phyloP scores from a whole-genome alignment of 176 grass and related monocot genomes.

The Eleusine indica region DNA sequence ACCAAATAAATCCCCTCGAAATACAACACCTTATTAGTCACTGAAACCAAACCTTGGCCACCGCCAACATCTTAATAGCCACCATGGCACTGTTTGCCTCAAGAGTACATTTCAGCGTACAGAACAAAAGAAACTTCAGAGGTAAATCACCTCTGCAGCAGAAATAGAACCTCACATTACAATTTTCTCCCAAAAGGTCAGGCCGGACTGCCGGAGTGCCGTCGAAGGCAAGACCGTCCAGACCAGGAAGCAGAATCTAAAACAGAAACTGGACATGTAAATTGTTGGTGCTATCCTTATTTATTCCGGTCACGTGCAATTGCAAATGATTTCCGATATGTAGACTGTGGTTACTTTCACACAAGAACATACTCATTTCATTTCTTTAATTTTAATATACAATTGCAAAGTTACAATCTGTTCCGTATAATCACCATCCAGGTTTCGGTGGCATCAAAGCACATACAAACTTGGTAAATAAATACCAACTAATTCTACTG shows the following conservation, averaged over 20 bases:
- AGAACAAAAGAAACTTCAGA: neutral
- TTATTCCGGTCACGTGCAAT: neutral
- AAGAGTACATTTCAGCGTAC: neutral
- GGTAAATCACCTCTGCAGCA: neutral
- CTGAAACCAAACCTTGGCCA: neutral
- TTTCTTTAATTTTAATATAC: constrained; percentile 51
- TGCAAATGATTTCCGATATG: too few relatives aligned
- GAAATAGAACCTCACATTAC: neutral
- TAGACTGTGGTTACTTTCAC: neutral
- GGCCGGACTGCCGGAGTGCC: too few relatives aligned
- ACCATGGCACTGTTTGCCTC: neutral
- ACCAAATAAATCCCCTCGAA: too few relatives aligned
- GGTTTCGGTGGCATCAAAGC: constrained; percentile 7
- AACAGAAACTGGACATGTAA: neutral
- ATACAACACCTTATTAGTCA: too few relatives aligned
- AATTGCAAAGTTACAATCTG: constrained; percentile 40
- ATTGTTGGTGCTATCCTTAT: neutral
- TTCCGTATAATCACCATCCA: constrained; percentile 8
- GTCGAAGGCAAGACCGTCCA: neutral
- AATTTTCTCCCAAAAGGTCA: neutral
- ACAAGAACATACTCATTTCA: constrained; percentile 16
- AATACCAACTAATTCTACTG: constrained; percentile 35
- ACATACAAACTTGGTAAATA: neutral
- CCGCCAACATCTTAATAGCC: too few relatives aligned
- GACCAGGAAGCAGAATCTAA: too few relatives aligned